These are phyloP conservation scores for Colletotrichum eleusines DNA, from an alignment of 2,329 filamentous ascomycete genomes.

Conservation along the genomic window DNA sequence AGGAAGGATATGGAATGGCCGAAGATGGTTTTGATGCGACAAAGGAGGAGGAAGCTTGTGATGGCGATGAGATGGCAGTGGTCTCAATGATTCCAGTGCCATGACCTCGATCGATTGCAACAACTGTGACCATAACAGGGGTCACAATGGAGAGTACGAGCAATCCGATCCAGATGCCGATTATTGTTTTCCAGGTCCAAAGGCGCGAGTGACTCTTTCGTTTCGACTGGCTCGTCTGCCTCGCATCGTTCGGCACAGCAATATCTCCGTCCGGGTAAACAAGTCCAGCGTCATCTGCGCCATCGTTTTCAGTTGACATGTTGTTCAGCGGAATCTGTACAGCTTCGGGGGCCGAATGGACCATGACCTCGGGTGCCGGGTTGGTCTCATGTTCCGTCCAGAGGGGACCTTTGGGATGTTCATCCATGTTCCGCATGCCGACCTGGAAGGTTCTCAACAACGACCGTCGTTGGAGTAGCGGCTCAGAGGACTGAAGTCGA, in stretches of 20 bases:
- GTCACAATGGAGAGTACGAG: background rate
- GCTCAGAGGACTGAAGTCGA: background rate
- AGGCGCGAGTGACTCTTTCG: slow-evolving; percentile 42
- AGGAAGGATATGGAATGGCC: background rate
- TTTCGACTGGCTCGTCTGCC: slow-evolving; percentile 31
- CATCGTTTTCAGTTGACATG: background rate
- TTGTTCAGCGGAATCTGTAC: slow-evolving; percentile 13
- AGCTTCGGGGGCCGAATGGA: slow-evolving; percentile 34
- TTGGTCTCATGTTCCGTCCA: slow-evolving; percentile 31
- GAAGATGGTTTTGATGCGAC: background rate
- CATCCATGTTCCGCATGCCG: background rate
- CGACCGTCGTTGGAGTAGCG: background rate
- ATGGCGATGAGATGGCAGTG: background rate
- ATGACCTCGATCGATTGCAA: background rate
- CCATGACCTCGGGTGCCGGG: slow-evolving; percentile 31
- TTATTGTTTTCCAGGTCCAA: slow-evolving; percentile 44
- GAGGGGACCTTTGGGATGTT: background rate
- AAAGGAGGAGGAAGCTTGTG: background rate
- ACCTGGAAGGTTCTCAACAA: background rate
- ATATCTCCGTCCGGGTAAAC: background rate
- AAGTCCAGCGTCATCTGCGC: background rate
- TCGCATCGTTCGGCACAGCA: background rate
- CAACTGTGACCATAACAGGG: background rate
- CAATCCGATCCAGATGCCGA: slow-evolving; percentile 49
- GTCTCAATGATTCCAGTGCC: background rate